Percentiles rank a stretch among this genome's conserved stretches.
Conservation (phyloP, 1,139 yeast genomes). For the Yamadazyma friedrichii region DNA sequence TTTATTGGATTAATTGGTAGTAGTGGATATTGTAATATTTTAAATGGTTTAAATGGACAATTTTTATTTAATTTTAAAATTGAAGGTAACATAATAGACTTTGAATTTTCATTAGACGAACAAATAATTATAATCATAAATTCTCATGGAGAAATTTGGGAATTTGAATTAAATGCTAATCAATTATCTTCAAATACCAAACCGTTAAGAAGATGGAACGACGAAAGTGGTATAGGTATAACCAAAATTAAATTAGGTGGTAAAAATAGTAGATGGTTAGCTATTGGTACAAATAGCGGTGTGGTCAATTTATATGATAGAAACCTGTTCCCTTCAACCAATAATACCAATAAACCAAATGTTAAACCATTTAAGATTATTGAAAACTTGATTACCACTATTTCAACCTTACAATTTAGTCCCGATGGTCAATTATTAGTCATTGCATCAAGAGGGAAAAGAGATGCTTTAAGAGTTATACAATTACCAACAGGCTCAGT, state of each 20-base stretch:
- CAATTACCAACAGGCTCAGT: constrained; percentile 88
- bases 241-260: constrained; percentile 82
- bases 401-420: constrained; percentile 72
- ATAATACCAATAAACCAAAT: constrained; percentile 29
- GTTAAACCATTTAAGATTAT: constrained; percentile 55
- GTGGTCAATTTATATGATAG: constrained; percentile 86
- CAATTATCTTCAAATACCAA: constrained; percentile 19
- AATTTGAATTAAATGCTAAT: constrained; percentile 53
- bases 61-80: constrained; percentile 85
- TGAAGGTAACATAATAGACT: constrained; percentile 80
- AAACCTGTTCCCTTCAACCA: constrained; percentile 14
- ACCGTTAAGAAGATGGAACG: constrained; percentile 73
- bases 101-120: constrained; percentile 66
- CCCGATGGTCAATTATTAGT: constrained; percentile 88
- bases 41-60: constrained; percentile 76
- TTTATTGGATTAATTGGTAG: constrained; percentile 78
- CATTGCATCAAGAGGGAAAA: constrained; percentile 80
- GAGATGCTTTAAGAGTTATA: constrained; percentile 82
- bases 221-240: constrained; percentile 82
- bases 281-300: constrained; percentile 87
- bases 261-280: constrained; percentile 75
- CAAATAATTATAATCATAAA: constrained; percentile 61
- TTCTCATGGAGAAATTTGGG: constrained; percentile 89
- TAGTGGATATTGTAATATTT: constrained; percentile 85
- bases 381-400: constrained; percentile 80